phyloP scores from a whole-genome alignment of 768 basidiomycete genomes.

The Boletus insuetus region DNA sequence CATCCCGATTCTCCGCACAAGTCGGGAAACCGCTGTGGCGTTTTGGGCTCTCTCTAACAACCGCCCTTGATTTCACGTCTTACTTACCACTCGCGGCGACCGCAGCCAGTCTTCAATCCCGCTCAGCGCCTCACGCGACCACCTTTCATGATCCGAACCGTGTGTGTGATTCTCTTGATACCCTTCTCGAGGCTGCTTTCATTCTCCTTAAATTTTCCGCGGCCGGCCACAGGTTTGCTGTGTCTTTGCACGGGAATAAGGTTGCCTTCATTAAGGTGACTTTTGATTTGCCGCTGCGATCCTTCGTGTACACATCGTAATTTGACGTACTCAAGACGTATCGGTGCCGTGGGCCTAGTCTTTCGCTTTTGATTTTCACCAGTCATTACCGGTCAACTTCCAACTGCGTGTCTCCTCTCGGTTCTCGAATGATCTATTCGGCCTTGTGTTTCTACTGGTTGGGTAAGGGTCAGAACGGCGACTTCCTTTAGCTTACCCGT shows the following conservation, averaged over 20 bases:
- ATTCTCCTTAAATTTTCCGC: constrained; percentile 6
- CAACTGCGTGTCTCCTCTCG: neutral
- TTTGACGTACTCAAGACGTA: constrained; percentile 28
- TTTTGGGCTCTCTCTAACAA: neutral
- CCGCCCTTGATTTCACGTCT: neutral
- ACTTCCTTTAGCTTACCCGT: constrained; percentile 1
- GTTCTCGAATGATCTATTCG: constrained; percentile 8
- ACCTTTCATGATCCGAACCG: constrained; percentile 17
- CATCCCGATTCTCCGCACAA: constrained; percentile 20
- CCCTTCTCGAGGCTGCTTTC: constrained; percentile 5
- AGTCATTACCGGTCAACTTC: constrained; percentile 17
- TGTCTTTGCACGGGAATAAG: constrained; percentile 20
- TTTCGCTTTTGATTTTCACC: constrained; percentile 23
- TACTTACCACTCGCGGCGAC: neutral
- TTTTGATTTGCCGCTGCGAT: constrained; percentile 20
- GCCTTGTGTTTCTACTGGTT: neutral
- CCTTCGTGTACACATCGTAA: constrained; percentile 10
- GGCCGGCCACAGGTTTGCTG: constrained; percentile 2
- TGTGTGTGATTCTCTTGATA: constrained; percentile 9
- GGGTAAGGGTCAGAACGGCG: constrained; percentile 16
- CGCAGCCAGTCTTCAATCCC: neutral
- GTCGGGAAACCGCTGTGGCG: constrained; percentile 5
- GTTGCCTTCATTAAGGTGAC: constrained; percentile 20
- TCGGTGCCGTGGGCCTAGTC: constrained; percentile 21
- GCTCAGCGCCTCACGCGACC: neutral